Percentiles rank a stretch among this genome's conserved stretches.
Conservation (phyloP, 169 alveolate genomes). For the Plasmodium yoelii region DNA sequence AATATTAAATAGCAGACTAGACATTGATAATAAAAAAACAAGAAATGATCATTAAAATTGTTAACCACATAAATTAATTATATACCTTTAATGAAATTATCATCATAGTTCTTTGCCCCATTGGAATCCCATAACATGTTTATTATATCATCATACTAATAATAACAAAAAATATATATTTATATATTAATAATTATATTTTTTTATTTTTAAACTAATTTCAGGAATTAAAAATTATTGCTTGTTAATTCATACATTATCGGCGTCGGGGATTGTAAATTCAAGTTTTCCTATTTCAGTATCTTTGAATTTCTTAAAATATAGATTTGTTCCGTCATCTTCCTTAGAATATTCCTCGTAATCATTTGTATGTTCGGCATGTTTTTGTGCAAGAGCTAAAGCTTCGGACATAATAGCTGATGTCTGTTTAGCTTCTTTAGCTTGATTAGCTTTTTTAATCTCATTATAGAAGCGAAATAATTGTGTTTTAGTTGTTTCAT, state of each 20-base stretch:
- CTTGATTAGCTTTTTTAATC: no score
- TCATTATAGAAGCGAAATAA: no score
- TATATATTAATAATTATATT: conserved; percentile 5
- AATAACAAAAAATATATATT: conserved; percentile 3
- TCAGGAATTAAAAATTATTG: background rate
- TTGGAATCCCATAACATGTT: conserved; percentile 49
- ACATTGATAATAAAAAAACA: background rate
- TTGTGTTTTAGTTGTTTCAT: no score
- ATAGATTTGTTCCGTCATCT: conserved; percentile 5
- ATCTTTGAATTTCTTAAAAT: conserved; percentile 60
- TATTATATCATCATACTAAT: conserved; percentile 42
- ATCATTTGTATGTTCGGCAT: conserved; percentile 9
- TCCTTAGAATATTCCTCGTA: conserved; percentile 31
- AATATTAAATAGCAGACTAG: background rate
- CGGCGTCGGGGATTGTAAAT: conserved; percentile 14
- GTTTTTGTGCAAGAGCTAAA: background rate
- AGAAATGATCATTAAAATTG: background rate
- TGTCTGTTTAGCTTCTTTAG: conserved; percentile 32
- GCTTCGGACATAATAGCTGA: conserved; percentile 40
- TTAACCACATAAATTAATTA: background rate
- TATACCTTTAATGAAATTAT: conserved; percentile 47
- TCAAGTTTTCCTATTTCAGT: conserved; percentile 62
- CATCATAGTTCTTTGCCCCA: conserved; percentile 49
- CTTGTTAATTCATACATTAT: conserved; percentile 25
- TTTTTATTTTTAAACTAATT: background rate